Conservation (phyloP, 2,329 filamentous ascomycete species). For the Aphanocladium album region DNA sequence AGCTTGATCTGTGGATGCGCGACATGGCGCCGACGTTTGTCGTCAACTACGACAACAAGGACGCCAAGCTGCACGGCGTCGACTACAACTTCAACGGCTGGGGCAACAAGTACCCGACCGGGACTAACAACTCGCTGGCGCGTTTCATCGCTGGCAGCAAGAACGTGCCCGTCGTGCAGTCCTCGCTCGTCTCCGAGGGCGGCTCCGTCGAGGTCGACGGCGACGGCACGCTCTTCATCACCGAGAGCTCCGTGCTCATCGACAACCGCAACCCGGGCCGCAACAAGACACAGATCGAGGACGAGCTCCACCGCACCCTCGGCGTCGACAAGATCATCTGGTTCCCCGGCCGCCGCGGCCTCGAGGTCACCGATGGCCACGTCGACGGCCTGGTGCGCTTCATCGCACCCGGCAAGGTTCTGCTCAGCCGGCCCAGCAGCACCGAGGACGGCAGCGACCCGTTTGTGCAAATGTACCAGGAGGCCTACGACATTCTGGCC, state of each 20-base stretch:
- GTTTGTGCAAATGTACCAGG: constrained; percentile 19
- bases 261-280: constrained; percentile 23
- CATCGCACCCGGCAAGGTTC: constrained; percentile 18
- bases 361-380: constrained; percentile 25
- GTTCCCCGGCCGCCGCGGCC: constrained; percentile 20
- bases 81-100: constrained; percentile 26
- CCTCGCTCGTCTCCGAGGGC: constrained; percentile 20
- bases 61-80: constrained; percentile 15
- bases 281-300: constrained; percentile 19
- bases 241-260: constrained; percentile 26
- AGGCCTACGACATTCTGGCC: constrained; percentile 18
- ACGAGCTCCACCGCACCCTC: constrained; percentile 18
- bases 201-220: constrained; percentile 25
- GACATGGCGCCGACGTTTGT: constrained; percentile 24
- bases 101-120: constrained; percentile 19
- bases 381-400: constrained; percentile 26
- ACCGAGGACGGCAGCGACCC: neutral
- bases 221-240: constrained; percentile 23
- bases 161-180: constrained; percentile 1
- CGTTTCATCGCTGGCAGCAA: constrained; percentile 3
- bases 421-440: constrained; percentile 20
- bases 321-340: constrained; percentile 25
- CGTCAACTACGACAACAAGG: neutral
- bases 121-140: constrained; percentile 14
- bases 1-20: constrained; percentile 24